Evolutionary conservation across 2,329 filamentous ascomycete species (phyloP).

Genomic region (Trichophyton mentagrophytes): DNA sequence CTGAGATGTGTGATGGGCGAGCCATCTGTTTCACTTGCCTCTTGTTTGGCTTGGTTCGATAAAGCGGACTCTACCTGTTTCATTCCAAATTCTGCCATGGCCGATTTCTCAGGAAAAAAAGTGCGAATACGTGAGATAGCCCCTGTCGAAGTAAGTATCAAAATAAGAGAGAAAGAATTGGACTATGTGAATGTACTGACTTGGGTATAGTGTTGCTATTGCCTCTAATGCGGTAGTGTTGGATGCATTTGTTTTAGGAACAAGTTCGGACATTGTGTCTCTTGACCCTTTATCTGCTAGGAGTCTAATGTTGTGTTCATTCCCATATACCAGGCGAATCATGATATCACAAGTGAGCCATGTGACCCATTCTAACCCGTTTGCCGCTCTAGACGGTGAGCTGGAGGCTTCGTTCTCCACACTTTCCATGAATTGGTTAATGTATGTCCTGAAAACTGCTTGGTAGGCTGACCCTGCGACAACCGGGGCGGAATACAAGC

Average conservation of each 20-base stretch:
- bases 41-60: not conserved
- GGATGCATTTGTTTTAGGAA: not conserved
- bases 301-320: constrained; percentile 7
- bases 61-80: constrained; percentile 8
- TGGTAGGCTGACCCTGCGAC: constrained; percentile 9
- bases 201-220: constrained; percentile 11
- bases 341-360: constrained; percentile 14
- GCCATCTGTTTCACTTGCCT: not conserved
- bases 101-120: not conserved
- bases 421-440: constrained; percentile 10
- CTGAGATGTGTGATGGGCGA: constrained; percentile 10
- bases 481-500: constrained; percentile 11
- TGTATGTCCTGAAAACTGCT: constrained; percentile 7
- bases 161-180: not conserved
- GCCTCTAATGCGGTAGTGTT: not conserved
- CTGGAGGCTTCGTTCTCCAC: constrained; percentile 8
- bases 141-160: not conserved
- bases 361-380: constrained; percentile 11
- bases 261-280: constrained; percentile 6
- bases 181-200: constrained; percentile 5
- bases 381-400: constrained; percentile 7
- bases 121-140: not conserved
- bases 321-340: constrained; percentile 10
- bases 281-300: constrained; percentile 11
- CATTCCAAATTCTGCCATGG: constrained; percentile 10